Base-by-base conservation (phyloP, 78 protist species). In the Dictyostelium capitatum region DNA sequence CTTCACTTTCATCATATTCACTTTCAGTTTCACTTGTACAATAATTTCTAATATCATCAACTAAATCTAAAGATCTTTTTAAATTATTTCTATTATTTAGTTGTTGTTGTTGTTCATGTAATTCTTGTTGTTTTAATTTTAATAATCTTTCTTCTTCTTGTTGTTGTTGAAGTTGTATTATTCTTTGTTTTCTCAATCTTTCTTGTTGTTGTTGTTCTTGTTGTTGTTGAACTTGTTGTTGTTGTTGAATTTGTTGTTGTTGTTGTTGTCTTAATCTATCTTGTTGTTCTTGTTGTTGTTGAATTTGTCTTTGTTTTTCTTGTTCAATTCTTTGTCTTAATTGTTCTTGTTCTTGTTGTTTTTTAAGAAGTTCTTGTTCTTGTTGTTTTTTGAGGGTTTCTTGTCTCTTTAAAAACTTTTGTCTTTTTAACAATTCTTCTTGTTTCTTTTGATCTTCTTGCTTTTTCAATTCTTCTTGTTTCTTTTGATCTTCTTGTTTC, bases 21-120 rank as follows among this genome's bases (percentile, higher is more conserved):
- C 53, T 53, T 19, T 57, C 73, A 6, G 83, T 64, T 32, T 74
- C 93, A 83, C 81, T 72, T 25, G 83, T 77, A 10, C 91, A 84
- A 65, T 87, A 87, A 17, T 87, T 87, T 56, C 84, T 74, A 50
- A 87, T 74, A 64, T 87, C 93, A 77, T 87, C 47, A 15, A 87
- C 93, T 19, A 87, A 51, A 50, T 87, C 93, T 4, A 77, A 50
- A 28, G 93, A 87, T 74, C 93, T 74, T 51, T 87, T 87, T 47
- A 87, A 50, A 41, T 56, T 74, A 47, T 84, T 73, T 57, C 74
- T 37, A 25, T 50, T 80, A 48, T 80, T 62, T 30, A 47, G 37
- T 32, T 30, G 47, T 77, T 77, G 82, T 77, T 15, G 50, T 78
- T 54, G 83, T 78, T 56, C 30, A 56, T 56, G 69, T 25, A 30